Percentiles rank a stretch among this genome's conserved stretches.
Conservation (phyloP, 371 early-diverging fungal genomes). For the Funneliformis caledonium region DNA sequence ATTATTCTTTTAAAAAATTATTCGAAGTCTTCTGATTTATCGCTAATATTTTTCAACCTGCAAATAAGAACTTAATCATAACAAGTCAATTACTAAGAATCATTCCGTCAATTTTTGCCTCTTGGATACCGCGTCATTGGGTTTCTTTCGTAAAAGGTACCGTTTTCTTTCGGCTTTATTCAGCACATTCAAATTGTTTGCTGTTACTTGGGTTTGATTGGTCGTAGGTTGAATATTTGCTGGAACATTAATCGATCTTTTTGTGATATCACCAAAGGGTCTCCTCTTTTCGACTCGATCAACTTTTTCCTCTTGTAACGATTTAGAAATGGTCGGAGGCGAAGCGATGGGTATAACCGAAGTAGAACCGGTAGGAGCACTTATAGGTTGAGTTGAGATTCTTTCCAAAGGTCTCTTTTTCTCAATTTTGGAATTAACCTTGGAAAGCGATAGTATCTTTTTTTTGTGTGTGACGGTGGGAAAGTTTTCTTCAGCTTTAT, state of each 20-base stretch:
- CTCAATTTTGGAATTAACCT: background rate
- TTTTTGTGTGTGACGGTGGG: background rate
- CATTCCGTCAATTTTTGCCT: background rate
- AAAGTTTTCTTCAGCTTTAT: background rate
- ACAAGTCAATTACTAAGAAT: background rate
- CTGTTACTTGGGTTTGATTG: background rate
- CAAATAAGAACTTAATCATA: too few relatives aligned
- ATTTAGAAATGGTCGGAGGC: background rate
- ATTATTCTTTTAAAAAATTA: background rate
- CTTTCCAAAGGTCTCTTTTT: background rate
- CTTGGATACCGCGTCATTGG: background rate
- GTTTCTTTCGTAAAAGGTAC: slow-evolving; percentile 3
- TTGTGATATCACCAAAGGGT: slow-evolving; percentile 2
- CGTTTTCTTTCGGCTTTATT: slow-evolving; percentile 1
- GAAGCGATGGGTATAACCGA: background rate
- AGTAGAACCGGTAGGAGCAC: background rate
- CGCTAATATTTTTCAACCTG: background rate
- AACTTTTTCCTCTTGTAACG: background rate
- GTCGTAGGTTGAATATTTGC: background rate
- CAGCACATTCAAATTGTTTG: background rate
- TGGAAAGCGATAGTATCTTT: background rate
- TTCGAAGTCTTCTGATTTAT: background rate
- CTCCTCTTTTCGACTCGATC: background rate
- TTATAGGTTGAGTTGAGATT: background rate
- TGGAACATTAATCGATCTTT: background rate